Percentiles rank a stretch among this genome's conserved stretches.
Conservation (phyloP, 1,139 yeast genomes). For the Yamadazyma conglobata region DNA sequence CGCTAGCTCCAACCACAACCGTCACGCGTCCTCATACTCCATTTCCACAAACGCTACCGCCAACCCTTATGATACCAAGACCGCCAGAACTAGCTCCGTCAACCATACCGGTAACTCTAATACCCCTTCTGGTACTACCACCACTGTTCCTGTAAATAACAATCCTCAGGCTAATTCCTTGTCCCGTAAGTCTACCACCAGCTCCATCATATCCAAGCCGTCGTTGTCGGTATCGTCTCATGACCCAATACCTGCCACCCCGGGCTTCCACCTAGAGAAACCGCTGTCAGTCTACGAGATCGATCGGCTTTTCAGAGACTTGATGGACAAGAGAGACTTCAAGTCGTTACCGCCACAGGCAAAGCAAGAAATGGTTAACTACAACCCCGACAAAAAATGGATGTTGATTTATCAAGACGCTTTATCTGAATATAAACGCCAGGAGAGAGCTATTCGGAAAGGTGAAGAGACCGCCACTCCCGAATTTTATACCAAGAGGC, state of each 20-base stretch:
- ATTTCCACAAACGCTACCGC: slow-evolving; percentile 20
- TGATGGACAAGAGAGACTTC: slow-evolving; percentile 82
- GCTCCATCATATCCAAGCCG: slow-evolving; percentile 31
- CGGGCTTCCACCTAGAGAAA: slow-evolving; percentile 38
- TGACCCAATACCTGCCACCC: no score
- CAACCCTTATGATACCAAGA: slow-evolving; percentile 32
- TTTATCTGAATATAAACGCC: slow-evolving; percentile 66
- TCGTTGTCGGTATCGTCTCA: slow-evolving; percentile 22
- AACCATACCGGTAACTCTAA: no score
- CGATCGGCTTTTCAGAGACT: slow-evolving; percentile 61
- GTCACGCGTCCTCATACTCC: slow-evolving; percentile 42
- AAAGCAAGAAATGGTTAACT: slow-evolving; percentile 72
- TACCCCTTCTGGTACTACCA: no score
- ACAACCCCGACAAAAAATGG: slow-evolving; percentile 83
- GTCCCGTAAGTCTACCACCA: slow-evolving; percentile 23
- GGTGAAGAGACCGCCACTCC: slow-evolving; percentile 52
- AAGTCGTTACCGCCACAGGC: slow-evolving; percentile 76
- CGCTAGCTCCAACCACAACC: slow-evolving; percentile 32
- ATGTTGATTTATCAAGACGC: slow-evolving; percentile 87
- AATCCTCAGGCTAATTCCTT: no score
- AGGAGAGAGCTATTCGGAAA: slow-evolving; percentile 32
- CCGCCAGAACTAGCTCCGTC: slow-evolving; percentile 11
- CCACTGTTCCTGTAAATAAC: not conserved
- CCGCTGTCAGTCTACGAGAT: slow-evolving; percentile 60
- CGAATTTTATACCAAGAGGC: slow-evolving; percentile 70